Base-by-base conservation (phyloP, 2,329 filamentous ascomycete genomes). In the Moelleriella libera region DNA sequence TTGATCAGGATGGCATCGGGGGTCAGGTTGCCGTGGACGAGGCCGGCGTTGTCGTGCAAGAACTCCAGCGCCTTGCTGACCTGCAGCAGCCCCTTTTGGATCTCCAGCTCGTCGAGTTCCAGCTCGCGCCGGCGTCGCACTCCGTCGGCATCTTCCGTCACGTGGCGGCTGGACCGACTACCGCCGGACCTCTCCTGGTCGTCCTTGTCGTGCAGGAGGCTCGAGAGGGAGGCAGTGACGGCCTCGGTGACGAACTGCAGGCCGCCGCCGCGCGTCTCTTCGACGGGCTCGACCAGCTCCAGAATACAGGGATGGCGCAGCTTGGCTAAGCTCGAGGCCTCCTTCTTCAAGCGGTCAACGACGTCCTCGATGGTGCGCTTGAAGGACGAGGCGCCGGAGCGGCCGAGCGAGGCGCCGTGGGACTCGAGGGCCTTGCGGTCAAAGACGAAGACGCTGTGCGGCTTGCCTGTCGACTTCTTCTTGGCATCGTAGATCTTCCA, bases 401-500 rank as follows among this genome's bases (percentile, higher is more conserved):
- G 63, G 39, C 66, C 65, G n/a, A 67, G 50, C 0, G 64, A 62
- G 53, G 50, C 61, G 45, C 60, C 60, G 49, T 68, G 63, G 8
- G 78, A 69, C 49, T 96, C 89, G 47, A 98, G 70, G 1, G 80
- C 78, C 67, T 94, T 95, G 62, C 81, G 83, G 54, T 98, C 92
- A 63, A 97, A 96, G 54, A 97, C 82, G 59, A 97, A 98, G 55
- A 97, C 82, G 12, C 89, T 96, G 48, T 83, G 92, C 6, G 82
- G 66, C 63, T 92, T 94, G 54, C 86, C 87, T 0, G 88, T 95
- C 31, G 85, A 88, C 68, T 96, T 97, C 69, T 94, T 94, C 72
- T 94, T 97, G 50, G 86, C 89, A 68, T 96, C 89, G 74, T 90
- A 90, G 59, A 98, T 92, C 70, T 88, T 94, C 92, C 92, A 98